phyloP scores from a whole-genome alignment of 116 monocot species.

The Phalaenopsis hybrid region DNA sequence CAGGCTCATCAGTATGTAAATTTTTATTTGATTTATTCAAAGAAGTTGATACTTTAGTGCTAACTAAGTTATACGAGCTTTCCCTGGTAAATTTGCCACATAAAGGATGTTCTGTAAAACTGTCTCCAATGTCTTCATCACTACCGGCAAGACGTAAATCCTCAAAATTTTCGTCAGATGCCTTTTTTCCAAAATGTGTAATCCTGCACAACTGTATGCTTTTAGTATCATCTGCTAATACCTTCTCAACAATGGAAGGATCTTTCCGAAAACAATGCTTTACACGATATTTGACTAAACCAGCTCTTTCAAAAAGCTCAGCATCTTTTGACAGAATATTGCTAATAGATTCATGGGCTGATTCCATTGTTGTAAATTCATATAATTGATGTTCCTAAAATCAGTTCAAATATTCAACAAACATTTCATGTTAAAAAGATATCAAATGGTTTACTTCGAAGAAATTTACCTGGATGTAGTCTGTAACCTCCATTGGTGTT shows the following conservation, averaged over 20 bases:
- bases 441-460: background rate
- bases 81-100: background rate
- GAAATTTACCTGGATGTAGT: constrained; percentile 42
- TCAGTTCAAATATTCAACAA: background rate
- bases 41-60: background rate
- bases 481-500: constrained; percentile 42
- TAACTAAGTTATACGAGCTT: background rate
- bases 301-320: constrained; percentile 30
- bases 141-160: background rate
- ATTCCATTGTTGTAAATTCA: constrained; percentile 38
- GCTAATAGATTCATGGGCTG: constrained; percentile 36
- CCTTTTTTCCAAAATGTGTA: background rate
- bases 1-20: constrained; percentile 3
- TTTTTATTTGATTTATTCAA: background rate
- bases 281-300: background rate
- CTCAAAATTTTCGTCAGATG: background rate
- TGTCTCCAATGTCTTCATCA: background rate
- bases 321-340: constrained; percentile 23
- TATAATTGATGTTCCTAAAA: constrained; percentile 30
- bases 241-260: background rate
- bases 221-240: background rate
- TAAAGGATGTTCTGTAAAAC: background rate
- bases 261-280: background rate
- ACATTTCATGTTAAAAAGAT: too few species aligned
- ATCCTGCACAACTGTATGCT: background rate